Evolutionary conservation across 768 basidiomycete species (phyloP), one percentile per base, ranked within the genome.

Genomic region (Coprinellus micaceus): DNA sequence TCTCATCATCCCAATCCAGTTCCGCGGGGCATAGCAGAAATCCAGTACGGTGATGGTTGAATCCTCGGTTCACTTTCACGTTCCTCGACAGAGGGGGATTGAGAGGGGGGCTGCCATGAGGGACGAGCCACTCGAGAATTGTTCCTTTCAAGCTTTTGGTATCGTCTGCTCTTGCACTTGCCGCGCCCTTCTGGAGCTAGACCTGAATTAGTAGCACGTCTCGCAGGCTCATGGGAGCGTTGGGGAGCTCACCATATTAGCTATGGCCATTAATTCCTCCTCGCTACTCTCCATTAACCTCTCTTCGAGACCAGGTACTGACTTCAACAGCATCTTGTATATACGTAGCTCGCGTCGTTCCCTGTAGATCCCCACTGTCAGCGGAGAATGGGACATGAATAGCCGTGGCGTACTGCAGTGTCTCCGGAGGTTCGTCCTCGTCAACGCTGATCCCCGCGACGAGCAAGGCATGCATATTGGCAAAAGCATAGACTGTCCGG

Each of bases 11-110:
- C 66, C 64, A 66, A 25, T 66, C 61, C 1, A 67, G 26, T 11
- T 58, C 61, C n/a, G 56, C 63, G 15, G 65, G 65, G 50, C 62
- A 66, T 19, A 67, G 59, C 0, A 67, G 39, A 24, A 54, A 26
- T 3, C 66, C 63, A 2, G 62, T 67, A 25, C 26, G 28, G n/a
- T 64, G 44, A 33, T 67, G 63, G 25, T 64, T 30, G 55, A 58
- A 64, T 5, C 63, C 60, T 0, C 52, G 46, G 25, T 60, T 55
- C 0, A 39, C 19, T 41, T 63, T 65, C 19, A 60, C 46, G 24
- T 65, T 66, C 22, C 61, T 37, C 2, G 55, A n/a, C 22, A 61
- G 49, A 25, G 39, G 57, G 12, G 61, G 61, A 43, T 53, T n/a
- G 24, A 56, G 48, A n/a, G n/a, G n/a, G n/a, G 52, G 54, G 3